Evolutionary conservation across 2,329 filamentous ascomycete genomes (phyloP).

Genomic region (Alternaria burnsii): DNA sequence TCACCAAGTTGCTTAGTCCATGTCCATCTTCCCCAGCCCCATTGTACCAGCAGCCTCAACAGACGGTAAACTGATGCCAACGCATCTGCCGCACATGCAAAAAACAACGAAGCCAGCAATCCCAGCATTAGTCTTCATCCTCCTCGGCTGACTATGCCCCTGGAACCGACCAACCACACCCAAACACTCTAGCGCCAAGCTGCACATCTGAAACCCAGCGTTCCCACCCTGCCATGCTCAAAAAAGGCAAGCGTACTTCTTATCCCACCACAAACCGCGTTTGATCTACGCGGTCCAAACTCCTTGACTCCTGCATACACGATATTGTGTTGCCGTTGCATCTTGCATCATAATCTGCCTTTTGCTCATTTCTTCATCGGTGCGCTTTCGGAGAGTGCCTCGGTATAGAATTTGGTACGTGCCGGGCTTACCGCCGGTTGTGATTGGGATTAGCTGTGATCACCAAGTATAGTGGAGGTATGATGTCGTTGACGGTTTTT

Average conservation of each 20-base stretch:
- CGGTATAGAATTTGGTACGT: background rate
- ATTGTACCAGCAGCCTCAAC: background rate
- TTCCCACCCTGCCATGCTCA: background rate
- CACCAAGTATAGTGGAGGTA: background rate
- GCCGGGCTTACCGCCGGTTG: background rate
- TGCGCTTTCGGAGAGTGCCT: background rate
- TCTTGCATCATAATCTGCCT: background rate
- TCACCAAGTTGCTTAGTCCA: background rate
- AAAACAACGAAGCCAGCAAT: background rate
- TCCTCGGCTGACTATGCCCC: background rate
- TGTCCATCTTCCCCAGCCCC: background rate
- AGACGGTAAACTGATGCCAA: background rate
- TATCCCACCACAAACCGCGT: conserved; percentile 5
- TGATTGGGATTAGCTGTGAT: background rate
- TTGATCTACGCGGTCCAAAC: conserved; percentile 18
- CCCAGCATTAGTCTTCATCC: background rate
- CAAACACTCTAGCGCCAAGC: conserved; percentile 13
- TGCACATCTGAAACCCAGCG: conserved; percentile 14
- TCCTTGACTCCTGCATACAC: conserved; percentile 8
- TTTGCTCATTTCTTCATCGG: background rate
- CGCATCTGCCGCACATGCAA: background rate
- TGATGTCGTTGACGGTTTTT: background rate
- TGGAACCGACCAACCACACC: conserved; percentile 10
- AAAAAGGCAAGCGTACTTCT: background rate
- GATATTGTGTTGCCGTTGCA: conserved; percentile 5